Conservation (phyloP, 2,329 filamentous ascomycete genomes). For the Colletotrichum spinosum region DNA sequence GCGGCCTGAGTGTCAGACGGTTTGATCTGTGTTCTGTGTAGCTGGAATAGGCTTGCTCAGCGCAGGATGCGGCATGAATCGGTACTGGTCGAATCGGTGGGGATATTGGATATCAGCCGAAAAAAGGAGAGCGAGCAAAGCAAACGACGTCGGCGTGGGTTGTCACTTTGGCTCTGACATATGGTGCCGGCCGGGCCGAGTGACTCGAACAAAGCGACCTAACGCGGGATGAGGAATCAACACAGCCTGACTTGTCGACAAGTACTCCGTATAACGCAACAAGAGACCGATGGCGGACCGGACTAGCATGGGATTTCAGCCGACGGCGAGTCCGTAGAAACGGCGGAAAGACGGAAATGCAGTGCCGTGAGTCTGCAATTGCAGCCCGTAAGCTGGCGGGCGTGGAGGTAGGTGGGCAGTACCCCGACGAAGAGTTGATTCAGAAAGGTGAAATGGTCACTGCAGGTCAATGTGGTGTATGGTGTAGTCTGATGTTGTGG, state of each 20-base stretch:
- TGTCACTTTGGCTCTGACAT: too few relatives aligned
- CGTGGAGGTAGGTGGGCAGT: too few relatives aligned
- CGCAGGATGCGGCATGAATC: neutral
- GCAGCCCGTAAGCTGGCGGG: too few relatives aligned
- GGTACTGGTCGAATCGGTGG: neutral
- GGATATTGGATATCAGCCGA: too few relatives aligned
- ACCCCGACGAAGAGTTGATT: too few relatives aligned
- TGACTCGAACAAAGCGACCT: neutral
- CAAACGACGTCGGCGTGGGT: too few relatives aligned
- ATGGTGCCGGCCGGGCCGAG: neutral
- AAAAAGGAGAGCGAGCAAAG: too few relatives aligned
- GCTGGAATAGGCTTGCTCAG: too few relatives aligned
- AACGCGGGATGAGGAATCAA: constrained; percentile 18
- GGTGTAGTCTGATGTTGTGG: too few relatives aligned
- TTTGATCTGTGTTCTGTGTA: too few relatives aligned
- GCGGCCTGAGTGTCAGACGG: neutral
- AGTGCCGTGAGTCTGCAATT: neutral
- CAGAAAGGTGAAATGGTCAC: too few relatives aligned
- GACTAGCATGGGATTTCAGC: neutral
- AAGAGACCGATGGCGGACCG: neutral
- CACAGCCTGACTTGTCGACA: neutral
- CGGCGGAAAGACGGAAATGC: constrained; percentile 7
- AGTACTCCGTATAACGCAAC: neutral
- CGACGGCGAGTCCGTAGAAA: constrained; percentile 2
- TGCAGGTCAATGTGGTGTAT: too few relatives aligned